These are phyloP conservation scores for Fragaria nilgerrensis DNA, from an alignment of 306 rosid genomes.

Conservation along the genomic window DNA sequence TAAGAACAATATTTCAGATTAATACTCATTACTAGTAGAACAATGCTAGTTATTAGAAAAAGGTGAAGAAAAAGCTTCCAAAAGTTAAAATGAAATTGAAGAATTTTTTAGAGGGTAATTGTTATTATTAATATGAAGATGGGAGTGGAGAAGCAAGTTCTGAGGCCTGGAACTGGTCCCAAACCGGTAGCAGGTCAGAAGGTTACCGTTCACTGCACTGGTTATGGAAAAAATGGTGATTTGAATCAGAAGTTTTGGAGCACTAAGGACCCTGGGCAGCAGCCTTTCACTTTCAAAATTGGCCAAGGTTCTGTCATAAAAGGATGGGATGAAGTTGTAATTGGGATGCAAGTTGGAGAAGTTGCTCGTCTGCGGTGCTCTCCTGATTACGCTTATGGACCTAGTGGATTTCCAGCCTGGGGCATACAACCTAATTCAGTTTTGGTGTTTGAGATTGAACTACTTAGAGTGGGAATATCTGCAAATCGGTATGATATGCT, in stretches of 20 bases:
- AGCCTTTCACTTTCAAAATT: conserved; percentile 68
- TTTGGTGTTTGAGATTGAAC: conserved; percentile 85
- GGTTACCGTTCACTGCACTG: conserved; percentile 96
- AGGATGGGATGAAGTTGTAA: conserved; percentile 98
- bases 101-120: neutral
- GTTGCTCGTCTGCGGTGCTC: conserved; percentile 96
- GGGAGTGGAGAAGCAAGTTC: conserved; percentile 81
- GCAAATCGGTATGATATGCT: conserved; percentile 2
- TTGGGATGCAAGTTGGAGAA: conserved; percentile 89
- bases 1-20: neutral
- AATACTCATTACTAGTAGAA: too few species aligned
- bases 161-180: conserved; percentile 78
- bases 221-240: conserved; percentile 78
- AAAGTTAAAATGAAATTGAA: neutral
- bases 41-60: neutral
- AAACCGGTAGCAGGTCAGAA: conserved; percentile 67
- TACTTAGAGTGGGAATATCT: conserved; percentile 31
- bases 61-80: neutral
- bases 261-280: conserved; percentile 94
- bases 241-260: conserved; percentile 93
- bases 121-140: conserved; percentile 25
- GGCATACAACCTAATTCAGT: conserved; percentile 81
- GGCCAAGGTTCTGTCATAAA: conserved; percentile 90
- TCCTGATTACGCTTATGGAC: conserved; percentile 95
- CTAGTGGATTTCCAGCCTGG: conserved; percentile 83